A percentile compares a stretch with the other conserved stretches of the same genome.
Conservation (phyloP, 164 flowering plant species). For the Taxillus chinensis region DNA sequence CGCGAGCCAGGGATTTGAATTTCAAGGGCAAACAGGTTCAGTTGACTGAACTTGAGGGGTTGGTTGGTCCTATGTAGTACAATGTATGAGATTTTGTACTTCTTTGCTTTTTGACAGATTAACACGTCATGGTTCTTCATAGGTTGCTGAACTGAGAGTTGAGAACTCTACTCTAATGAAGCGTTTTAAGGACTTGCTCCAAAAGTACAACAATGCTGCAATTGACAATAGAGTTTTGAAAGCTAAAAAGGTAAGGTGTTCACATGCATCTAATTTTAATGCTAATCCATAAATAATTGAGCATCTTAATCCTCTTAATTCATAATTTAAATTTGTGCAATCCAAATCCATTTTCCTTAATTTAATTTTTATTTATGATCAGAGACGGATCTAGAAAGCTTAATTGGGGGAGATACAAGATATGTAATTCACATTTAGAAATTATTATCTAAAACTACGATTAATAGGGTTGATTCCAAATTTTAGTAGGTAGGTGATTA, state of each 20-base stretch:
- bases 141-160: slow-evolving; percentile 40
- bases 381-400: too few relatives aligned
- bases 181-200: slow-evolving; percentile 63
- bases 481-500: too few relatives aligned
- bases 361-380: too few relatives aligned
- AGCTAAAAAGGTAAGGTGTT: slow-evolving; percentile 72
- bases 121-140: background rate
- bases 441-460: too few relatives aligned
- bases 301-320: too few relatives aligned
- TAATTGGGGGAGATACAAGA: too few relatives aligned
- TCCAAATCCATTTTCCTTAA: too few relatives aligned
- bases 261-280: background rate
- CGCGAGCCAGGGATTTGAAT: too few relatives aligned
- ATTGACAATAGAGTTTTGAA: slow-evolving; percentile 93
- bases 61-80: slow-evolving; percentile 29
- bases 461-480: too few relatives aligned
- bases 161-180: slow-evolving; percentile 18
- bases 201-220: slow-evolving; percentile 80
- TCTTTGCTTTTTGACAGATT: background rate
- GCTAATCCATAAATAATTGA: too few relatives aligned
- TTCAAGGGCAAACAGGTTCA: slow-evolving; percentile 97
- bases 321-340: too few relatives aligned
- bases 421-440: too few relatives aligned
- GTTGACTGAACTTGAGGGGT: slow-evolving; percentile 80
- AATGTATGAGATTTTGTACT: background rate